These are phyloP conservation scores for Talaromyces verruculosus DNA, from an alignment of 2,329 filamentous ascomycete species.

Conservation along the genomic window DNA sequence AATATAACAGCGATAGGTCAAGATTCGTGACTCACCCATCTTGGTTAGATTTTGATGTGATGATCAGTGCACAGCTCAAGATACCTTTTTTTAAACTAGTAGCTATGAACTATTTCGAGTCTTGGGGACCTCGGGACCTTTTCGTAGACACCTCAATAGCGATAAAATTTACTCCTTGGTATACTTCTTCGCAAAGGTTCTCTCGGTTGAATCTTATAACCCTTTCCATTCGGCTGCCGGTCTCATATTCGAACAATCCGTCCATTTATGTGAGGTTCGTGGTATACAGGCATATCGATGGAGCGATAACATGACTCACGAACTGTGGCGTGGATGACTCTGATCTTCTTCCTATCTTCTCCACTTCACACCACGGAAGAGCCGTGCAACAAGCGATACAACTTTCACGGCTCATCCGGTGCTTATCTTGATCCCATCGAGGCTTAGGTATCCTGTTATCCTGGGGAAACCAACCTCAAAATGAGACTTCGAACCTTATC, in stretches of 20 bases:
- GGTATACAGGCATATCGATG: neutral
- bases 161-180: neutral
- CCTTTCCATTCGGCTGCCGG: neutral
- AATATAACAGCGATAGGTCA: neutral
- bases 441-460: neutral
- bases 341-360: neutral
- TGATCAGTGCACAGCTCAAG: neutral
- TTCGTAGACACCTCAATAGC: neutral
- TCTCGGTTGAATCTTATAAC: neutral
- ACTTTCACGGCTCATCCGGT: slow-evolving; percentile 1
- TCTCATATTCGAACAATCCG: neutral
- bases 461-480: neutral
- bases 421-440: neutral
- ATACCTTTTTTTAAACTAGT: neutral
- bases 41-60: neutral
- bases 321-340: neutral
- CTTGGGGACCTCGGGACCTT: neutral
- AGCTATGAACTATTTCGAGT: neutral
- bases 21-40: neutral
- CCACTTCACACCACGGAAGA: neutral
- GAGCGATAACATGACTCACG: neutral
- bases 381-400: neutral
- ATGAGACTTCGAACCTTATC: neutral
- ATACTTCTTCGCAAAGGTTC: neutral
- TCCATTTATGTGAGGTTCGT: neutral